Evolutionary conservation across 176 grass and related monocot genomes (phyloP), one percentile per base, ranked within the genome.

Genomic region (Zizania latifolia): DNA sequence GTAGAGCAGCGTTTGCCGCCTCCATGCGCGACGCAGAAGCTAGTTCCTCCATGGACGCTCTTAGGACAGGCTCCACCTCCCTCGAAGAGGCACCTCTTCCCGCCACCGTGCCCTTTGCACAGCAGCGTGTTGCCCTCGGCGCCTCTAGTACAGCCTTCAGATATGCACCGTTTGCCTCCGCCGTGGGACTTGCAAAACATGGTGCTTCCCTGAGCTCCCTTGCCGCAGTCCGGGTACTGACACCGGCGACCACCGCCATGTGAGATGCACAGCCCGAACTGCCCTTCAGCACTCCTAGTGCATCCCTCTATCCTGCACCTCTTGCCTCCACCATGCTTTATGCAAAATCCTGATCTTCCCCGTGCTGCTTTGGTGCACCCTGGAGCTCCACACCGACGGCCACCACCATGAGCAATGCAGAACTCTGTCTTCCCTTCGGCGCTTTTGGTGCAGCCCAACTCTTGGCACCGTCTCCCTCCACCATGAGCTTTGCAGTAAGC

Each of bases 371-470:
- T 97, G 0, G 37, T 33, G 43, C 93, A 97, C 26, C 65, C 87
- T 17, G 40, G 62, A 22, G 68, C 46, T 32, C 74, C 79, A 24
- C 87, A 92, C 16, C 90, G 81, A 40, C 36, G 68, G 19, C 93
- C 93, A 6, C 93, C 93, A 29, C 93, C 93, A 44, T 97, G 93
- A 53, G 85, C 90, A 53, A 97, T 97, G 21, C 90, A 97, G 31
- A 92, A 89, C 29, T 97, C 90, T 44, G 93, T 97, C 86, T 93
- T 97, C 12, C 93, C 93, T 70, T 97, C 90, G 1, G 93, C 93
- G 8, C 90, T 90, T 65, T 97, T 97, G 29, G 90, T 97, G 72
- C 93, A 97, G 17, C 93, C 90, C 61, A 97, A 58, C 60, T 97
- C 79, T 50, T 93, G 80, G 58, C 93, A 97, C 29, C 90, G 85